Evolutionary conservation across 148 eudicot species (phyloP).

Genomic region (Mesembryanthemum crystallinum): DNA sequence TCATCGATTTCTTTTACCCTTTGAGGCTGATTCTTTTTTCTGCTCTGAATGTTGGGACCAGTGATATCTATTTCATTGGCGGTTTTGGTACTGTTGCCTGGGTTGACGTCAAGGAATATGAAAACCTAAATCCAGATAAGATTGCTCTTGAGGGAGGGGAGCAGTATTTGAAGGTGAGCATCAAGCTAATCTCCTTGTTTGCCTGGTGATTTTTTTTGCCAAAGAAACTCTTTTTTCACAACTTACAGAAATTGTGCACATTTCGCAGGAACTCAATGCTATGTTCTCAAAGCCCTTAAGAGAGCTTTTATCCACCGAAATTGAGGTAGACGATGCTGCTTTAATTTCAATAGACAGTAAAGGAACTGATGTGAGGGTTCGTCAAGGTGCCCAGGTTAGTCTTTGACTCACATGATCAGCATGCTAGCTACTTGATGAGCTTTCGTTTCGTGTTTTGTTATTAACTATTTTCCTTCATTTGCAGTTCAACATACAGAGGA

Average conservation of each 20-base stretch:
- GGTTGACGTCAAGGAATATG: slow-evolving; percentile 93
- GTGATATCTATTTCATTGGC: slow-evolving; percentile 97
- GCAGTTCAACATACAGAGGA: slow-evolving; percentile 92
- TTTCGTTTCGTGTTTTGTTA: not conserved
- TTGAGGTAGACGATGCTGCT: slow-evolving; percentile 93
- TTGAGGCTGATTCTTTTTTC: slow-evolving; percentile 10
- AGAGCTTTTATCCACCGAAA: slow-evolving; percentile 69
- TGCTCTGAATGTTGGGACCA: slow-evolving; percentile 30
- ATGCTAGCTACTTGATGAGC: no score
- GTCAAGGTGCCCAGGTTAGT: slow-evolving; percentile 93
- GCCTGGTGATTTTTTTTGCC: not conserved
- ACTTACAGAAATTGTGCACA: not conserved
- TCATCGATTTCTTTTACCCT: no score
- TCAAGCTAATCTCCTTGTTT: not conserved
- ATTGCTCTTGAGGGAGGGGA: slow-evolving; percentile 98
- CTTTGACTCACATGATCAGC: not conserved
- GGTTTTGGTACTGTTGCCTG: slow-evolving; percentile 99
- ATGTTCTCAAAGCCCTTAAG: slow-evolving; percentile 87
- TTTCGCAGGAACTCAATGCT: slow-evolving; percentile 78
- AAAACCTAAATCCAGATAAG: slow-evolving; percentile 70
- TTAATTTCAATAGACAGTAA: slow-evolving; percentile 92
- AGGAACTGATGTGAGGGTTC: slow-evolving; percentile 92
- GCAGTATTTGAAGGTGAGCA: slow-evolving; percentile 74
- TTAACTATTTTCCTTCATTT: not conserved
- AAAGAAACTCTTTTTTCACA: not conserved